Evolutionary conservation across 495 filamentous ascomycete species (phyloP), one percentile per base, ranked within the genome.

Genomic region (Cryomyces minteri): DNA sequence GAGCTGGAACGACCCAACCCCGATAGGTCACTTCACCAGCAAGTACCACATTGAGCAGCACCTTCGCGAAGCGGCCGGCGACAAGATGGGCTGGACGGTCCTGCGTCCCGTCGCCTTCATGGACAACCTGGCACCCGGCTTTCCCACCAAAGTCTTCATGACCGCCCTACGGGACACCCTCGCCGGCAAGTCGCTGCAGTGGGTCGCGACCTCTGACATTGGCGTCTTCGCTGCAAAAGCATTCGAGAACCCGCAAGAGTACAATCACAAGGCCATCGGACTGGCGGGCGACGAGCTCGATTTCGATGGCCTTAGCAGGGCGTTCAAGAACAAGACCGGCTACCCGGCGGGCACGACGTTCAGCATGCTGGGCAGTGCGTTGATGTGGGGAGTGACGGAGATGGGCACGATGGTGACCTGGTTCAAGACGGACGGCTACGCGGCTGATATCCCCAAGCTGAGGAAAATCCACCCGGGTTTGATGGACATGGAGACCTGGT

Each of bases 1-100:
- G 38, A 74, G 68, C 44, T 68, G 67, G 54, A 51, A 63, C n/a
- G 76, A 70, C 48, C 68, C 72, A 7, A 82, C 80, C 1, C 51
- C 65, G 1, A 59, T 82, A 40, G 69, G 70, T 36, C 79, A 83
- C 55, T 84, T 82, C 58, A 53, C 60, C 42, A 58, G 52, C 57
- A 84, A 84, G 60, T 71, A 79, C 51, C 56, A 74, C 29, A 70
- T 83, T 56, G 78, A 84, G 62, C 43, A 65, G 40, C 64, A 83
- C 50, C 66, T 85, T 12, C 61, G 69, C 30, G 56, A 66, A 11
- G 54, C 54, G 28, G 49, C 62, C 10, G 60, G 48, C 0, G 54
- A 58, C 31, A 38, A 38, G 34, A 79, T 82, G 73, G 48, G 53
- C 4, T 61, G 58, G 59, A 60, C 58, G 5, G 48, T 59, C 18